These are phyloP conservation scores for Aspergillus piperis DNA, from an alignment of 2,329 filamentous ascomycete species.

Conservation along the genomic window DNA sequence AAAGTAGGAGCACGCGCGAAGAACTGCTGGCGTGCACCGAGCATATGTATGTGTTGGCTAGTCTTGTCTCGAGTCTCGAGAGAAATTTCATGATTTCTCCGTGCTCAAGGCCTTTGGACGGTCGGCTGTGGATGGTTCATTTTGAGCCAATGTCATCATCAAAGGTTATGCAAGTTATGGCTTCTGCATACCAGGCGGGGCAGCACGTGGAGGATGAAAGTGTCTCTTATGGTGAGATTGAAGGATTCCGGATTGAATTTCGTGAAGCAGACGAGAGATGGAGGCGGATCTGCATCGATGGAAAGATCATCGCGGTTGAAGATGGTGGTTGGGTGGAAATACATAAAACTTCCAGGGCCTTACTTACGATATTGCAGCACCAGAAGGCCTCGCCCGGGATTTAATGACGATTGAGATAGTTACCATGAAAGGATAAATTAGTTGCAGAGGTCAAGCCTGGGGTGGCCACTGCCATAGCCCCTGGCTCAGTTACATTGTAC, in stretches of 20 bases:
- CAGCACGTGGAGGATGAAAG: constrained; percentile 55
- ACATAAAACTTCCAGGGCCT: constrained; percentile 24
- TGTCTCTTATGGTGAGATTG: constrained; percentile 72
- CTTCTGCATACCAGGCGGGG: constrained; percentile 58
- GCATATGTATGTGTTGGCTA: constrained; percentile 76
- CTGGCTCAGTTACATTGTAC: no score
- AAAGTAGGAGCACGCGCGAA: constrained; percentile 26
- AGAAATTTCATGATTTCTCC: constrained; percentile 81
- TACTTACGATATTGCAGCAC: constrained; percentile 22
- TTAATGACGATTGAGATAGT: background rate
- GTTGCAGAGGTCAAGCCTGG: no score
- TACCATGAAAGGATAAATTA: no score
- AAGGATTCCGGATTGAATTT: constrained; percentile 67
- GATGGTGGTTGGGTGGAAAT: constrained; percentile 71
- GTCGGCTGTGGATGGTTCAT: constrained; percentile 69
- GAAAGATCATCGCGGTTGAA: constrained; percentile 76
- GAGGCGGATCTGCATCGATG: constrained; percentile 89
- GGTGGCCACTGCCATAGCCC: no score
- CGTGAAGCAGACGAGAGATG: constrained; percentile 64
- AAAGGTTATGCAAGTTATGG: constrained; percentile 77
- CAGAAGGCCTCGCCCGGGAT: constrained; percentile 11
- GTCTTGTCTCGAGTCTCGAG: constrained; percentile 79
- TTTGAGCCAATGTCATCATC: constrained; percentile 69
- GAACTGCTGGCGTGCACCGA: constrained; percentile 43
- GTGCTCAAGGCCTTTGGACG: constrained; percentile 67